Evolutionary conservation across 306 rosid genomes (phyloP).

Genomic region (Fagus sylvatica): DNA sequence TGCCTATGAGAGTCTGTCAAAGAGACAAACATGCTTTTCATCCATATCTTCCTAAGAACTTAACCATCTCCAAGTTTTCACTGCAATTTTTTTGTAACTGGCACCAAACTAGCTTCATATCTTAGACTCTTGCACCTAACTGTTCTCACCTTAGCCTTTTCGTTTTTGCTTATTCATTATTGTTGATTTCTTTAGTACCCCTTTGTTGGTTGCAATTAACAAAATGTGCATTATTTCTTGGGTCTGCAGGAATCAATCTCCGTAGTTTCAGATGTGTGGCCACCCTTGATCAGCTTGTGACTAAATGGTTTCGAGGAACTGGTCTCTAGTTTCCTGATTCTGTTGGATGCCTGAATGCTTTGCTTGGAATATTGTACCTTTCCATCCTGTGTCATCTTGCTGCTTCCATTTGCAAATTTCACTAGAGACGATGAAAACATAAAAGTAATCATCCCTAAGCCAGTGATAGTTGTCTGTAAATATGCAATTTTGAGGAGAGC

Average conservation of each 20-base stretch:
- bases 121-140: not conserved
- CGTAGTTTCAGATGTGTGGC: conserved; percentile 33
- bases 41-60: not conserved
- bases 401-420: not conserved
- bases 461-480: not conserved
- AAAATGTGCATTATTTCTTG: conserved; percentile 12
- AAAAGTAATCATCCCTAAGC: not conserved
- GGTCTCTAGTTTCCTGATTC: not conserved
- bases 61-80: not conserved
- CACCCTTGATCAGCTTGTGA: conserved; percentile 30
- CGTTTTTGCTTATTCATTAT: not conserved
- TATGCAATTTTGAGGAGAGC: not conserved
- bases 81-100: not conserved
- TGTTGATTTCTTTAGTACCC: not conserved
- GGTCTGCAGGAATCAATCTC: conserved; percentile 59
- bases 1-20: not conserved
- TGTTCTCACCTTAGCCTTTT: not conserved
- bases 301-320: conserved; percentile 21
- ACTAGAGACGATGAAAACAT: not conserved
- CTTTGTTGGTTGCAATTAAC: conserved; percentile 21
- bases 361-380: not conserved
- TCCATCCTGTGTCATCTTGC: not conserved
- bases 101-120: not conserved
- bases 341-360: conserved; percentile 5
- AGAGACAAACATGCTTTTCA: too few relatives aligned